Conservation (phyloP, 306 rosid species). For the Gillenia trifoliata region DNA sequence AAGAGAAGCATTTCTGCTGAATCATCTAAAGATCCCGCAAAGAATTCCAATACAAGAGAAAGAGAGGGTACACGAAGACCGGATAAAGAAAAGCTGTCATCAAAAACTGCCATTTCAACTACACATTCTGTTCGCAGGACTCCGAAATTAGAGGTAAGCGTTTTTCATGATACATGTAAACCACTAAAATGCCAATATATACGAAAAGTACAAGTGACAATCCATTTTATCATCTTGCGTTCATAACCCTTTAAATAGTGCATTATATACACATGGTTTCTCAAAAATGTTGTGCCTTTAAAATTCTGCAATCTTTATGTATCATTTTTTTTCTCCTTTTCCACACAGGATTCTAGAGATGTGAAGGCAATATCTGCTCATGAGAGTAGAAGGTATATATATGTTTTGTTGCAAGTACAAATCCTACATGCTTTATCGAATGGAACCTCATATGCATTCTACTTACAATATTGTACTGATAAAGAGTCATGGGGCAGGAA, state of each 20-base stretch:
- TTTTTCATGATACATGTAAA: too few species aligned
- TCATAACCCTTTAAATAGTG: neutral
- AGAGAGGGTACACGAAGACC: constrained; percentile 35
- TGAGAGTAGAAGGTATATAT: constrained; percentile 45
- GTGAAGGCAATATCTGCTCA: constrained; percentile 24
- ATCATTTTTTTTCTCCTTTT: neutral
- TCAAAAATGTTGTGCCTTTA: neutral
- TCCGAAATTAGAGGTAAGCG: constrained; percentile 45
- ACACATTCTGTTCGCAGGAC: constrained; percentile 18
- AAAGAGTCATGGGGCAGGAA: constrained; percentile 33
- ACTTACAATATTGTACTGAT: constrained; percentile 24
- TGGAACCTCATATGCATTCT: constrained; percentile 20
- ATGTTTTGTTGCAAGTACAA: constrained; percentile 13
- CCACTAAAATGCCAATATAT: too few species aligned
- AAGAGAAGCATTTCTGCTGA: constrained; percentile 24
- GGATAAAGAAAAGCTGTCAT: constrained; percentile 20
- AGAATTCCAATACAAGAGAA: constrained; percentile 20
- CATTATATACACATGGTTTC: neutral
- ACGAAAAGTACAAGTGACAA: too few species aligned
- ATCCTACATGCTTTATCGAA: constrained; percentile 9
- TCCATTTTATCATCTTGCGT: neutral
- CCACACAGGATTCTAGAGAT: constrained; percentile 45
- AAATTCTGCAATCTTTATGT: neutral
- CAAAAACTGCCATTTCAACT: constrained; percentile 27
- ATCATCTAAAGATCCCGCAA: constrained; percentile 25